Percentiles rank a stretch among this genome's conserved stretches.
phyloP scores from a whole-genome alignment of 2,329 filamentous ascomycete species.

The Diaporthe vexans region DNA sequence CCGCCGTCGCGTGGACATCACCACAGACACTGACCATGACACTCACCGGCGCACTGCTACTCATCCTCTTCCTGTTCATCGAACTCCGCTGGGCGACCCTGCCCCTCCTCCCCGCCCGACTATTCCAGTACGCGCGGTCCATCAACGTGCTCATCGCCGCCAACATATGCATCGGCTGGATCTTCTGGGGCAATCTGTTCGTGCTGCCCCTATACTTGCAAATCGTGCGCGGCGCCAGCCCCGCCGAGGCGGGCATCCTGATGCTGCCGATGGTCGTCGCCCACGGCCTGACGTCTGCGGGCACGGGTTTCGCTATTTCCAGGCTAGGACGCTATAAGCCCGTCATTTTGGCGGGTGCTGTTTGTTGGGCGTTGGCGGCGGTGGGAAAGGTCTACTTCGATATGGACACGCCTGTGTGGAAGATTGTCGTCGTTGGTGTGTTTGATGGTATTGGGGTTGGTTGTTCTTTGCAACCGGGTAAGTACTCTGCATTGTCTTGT shows the following conservation, averaged over 20 bases:
- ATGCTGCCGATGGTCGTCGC: not conserved
- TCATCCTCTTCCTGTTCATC: not conserved
- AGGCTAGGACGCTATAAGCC: not conserved
- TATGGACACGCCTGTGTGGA: not conserved
- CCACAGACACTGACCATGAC: not conserved
- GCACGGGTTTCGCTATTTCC: not conserved
- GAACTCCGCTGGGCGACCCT: not conserved
- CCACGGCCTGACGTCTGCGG: not conserved
- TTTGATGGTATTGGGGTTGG: not conserved
- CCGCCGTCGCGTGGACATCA: not conserved
- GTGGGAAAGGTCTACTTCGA: not conserved
- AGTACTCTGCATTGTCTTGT: not conserved
- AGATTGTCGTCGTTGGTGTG: not conserved
- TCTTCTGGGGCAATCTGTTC: conserved; percentile 1
- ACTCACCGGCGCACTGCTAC: not conserved
- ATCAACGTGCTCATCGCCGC: not conserved
- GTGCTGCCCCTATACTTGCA: not conserved
- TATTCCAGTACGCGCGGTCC: not conserved
- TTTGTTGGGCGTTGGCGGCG: not conserved
- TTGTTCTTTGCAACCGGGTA: not conserved
- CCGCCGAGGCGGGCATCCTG: not conserved
- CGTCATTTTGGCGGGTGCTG: not conserved
- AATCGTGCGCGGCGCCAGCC: not conserved
- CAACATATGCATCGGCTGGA: not conserved
- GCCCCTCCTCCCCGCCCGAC: not conserved